These are phyloP conservation scores for Westerdykella aurantiaca DNA, from an alignment of 2,329 filamentous ascomycete genomes.

Conservation along the genomic window DNA sequence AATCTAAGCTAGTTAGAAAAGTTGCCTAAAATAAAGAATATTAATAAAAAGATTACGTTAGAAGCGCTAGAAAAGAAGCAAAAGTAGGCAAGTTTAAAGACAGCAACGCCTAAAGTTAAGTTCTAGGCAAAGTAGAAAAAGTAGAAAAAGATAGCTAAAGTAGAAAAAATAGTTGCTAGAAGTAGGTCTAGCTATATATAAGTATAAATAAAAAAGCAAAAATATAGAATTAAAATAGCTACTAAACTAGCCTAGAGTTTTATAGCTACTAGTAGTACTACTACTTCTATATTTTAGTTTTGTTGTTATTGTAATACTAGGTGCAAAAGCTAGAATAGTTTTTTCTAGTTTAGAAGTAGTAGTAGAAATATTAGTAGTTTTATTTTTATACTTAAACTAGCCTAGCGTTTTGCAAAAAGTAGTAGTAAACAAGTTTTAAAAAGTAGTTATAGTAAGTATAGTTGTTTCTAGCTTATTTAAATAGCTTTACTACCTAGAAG, in stretches of 20 bases:
- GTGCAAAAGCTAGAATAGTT: constrained; percentile 15
- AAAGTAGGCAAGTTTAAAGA: constrained; percentile 36
- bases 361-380: constrained; percentile 25
- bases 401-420: constrained; percentile 50
- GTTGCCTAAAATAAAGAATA: constrained; percentile 36
- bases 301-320: constrained; percentile 26
- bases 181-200: background rate
- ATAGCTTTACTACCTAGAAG: constrained; percentile 91
- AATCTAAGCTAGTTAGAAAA: constrained; percentile 54
- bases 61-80: constrained; percentile 58
- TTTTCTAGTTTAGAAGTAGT: constrained; percentile 23
- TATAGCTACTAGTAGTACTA: constrained; percentile 11
- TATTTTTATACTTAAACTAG: constrained; percentile 60
- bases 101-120: constrained; percentile 40
- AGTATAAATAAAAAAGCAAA: background rate
- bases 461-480: constrained; percentile 58
- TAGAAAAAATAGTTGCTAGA: constrained; percentile 39
- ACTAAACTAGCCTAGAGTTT: constrained; percentile 3
- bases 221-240: background rate
- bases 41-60: constrained; percentile 56
- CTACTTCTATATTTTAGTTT: constrained; percentile 12
- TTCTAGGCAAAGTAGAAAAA: constrained; percentile 51
- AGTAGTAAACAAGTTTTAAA: constrained; percentile 27
- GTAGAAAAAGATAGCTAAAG: constrained; percentile 47
- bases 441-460: constrained; percentile 43